These are phyloP conservation scores for Baorangia bicolor DNA, from an alignment of 768 basidiomycete genomes.

Conservation along the genomic window DNA sequence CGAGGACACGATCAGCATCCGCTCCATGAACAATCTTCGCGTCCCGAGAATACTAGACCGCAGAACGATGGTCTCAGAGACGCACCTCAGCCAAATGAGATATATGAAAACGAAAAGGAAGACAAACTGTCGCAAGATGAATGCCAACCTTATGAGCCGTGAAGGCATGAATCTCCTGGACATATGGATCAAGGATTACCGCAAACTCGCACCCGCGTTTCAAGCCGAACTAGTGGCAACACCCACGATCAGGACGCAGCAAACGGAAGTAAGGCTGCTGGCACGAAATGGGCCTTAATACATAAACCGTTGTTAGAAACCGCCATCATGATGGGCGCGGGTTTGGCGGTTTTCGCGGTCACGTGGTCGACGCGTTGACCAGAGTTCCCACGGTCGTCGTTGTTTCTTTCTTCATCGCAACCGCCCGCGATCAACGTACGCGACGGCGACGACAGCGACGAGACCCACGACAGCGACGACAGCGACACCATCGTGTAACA, in stretches of 20 bases:
- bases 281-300: too few species aligned
- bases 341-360: constrained; percentile 23
- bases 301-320: too few species aligned
- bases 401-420: constrained; percentile 14
- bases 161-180: not conserved
- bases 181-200: not conserved
- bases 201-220: not conserved
- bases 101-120: not conserved
- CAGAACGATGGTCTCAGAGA: not conserved
- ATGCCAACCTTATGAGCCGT: not conserved
- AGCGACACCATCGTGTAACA: constrained; percentile 5
- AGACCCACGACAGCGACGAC: constrained; percentile 23
- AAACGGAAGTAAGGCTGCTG: not conserved
- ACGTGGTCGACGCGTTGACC: constrained; percentile 30
- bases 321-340: too few species aligned
- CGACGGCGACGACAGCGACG: constrained; percentile 18
- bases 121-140: not conserved
- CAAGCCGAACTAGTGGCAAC: not conserved
- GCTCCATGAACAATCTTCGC: not conserved
- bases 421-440: constrained; percentile 6
- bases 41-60: not conserved
- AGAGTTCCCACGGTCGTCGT: constrained; percentile 29
- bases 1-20: too few species aligned
- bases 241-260: not conserved
- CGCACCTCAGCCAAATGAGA: not conserved